A percentile compares a stretch with the other conserved stretches of the same genome.
phyloP scores from a whole-genome alignment of 2,329 filamentous ascomycete genomes.

The Epichloe sibirici region DNA sequence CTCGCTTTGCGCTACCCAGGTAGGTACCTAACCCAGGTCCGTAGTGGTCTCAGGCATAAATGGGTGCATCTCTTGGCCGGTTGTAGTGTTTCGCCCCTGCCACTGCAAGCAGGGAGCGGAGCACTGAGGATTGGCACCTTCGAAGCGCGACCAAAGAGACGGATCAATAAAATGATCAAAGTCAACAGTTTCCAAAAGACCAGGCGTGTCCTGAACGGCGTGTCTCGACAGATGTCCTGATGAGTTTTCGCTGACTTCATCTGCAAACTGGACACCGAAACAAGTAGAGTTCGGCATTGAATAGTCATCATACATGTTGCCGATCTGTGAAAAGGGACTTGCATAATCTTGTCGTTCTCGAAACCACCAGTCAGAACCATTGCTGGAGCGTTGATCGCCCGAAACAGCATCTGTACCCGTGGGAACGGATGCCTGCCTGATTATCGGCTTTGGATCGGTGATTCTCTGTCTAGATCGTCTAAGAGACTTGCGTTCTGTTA shows the following conservation, averaged over 20 bases:
- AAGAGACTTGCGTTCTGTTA: slow-evolving; percentile 27
- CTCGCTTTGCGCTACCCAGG: too few relatives aligned
- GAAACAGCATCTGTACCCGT: not conserved
- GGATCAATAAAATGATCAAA: slow-evolving; percentile 6
- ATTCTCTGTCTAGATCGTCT: slow-evolving; percentile 19
- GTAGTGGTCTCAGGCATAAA: not conserved
- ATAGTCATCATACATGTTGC: not conserved
- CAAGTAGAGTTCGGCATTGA: not conserved
- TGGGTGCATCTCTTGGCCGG: not conserved
- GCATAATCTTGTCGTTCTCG: not conserved
- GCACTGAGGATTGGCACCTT: not conserved
- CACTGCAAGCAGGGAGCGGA: not conserved
- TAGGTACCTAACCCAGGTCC: not conserved
- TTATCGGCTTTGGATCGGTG: not conserved
- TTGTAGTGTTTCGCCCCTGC: not conserved
- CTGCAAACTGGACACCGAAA: not conserved
- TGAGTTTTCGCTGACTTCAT: not conserved
- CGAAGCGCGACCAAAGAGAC: slow-evolving; percentile 1
- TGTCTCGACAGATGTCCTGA: not conserved
- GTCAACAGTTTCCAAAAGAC: not conserved
- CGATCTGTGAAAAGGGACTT: not conserved
- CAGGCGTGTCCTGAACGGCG: not conserved
- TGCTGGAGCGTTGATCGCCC: not conserved
- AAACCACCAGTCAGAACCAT: slow-evolving; percentile 1
- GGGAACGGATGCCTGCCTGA: not conserved